phyloP scores from a whole-genome alignment of 495 filamentous ascomycete genomes.

The Oidiodendron maius region DNA sequence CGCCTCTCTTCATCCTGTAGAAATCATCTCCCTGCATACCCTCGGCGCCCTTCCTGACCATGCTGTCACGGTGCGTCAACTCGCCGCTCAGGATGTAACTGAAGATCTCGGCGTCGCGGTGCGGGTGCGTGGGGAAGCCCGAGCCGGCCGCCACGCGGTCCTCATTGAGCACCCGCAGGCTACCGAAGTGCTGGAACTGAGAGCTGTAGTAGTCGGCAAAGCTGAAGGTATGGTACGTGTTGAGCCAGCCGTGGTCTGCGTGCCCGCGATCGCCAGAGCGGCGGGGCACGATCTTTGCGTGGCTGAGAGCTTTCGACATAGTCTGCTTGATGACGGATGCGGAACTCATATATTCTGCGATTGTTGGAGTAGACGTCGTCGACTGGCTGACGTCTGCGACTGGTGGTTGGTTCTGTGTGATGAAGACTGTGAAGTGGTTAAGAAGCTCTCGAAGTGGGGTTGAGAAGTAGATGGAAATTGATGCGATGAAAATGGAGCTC shows the following conservation, averaged over 20 bases:
- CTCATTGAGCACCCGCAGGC: slow-evolving; percentile 75
- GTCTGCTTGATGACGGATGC: slow-evolving; percentile 22
- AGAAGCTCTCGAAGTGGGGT: slow-evolving; percentile 22
- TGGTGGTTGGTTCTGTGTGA: neutral
- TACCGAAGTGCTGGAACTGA: slow-evolving; percentile 55
- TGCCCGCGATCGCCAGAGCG: slow-evolving; percentile 60
- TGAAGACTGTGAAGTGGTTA: slow-evolving; percentile 12
- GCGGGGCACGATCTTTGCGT: slow-evolving; percentile 59
- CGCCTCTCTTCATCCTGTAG: slow-evolving; percentile 66
- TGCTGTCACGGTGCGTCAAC: slow-evolving; percentile 74
- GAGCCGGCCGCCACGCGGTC: slow-evolving; percentile 62
- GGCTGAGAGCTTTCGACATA: slow-evolving; percentile 50
- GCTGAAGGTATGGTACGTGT: slow-evolving; percentile 77
- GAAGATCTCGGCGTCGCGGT: slow-evolving; percentile 81
- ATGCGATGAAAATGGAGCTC: slow-evolving; percentile 20
- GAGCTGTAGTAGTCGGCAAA: slow-evolving; percentile 72
- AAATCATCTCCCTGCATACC: slow-evolving; percentile 48
- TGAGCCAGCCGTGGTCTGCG: slow-evolving; percentile 76
- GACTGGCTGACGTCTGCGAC: neutral
- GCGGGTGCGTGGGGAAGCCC: slow-evolving; percentile 76
- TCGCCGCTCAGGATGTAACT: slow-evolving; percentile 74
- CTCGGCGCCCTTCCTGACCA: slow-evolving; percentile 52
- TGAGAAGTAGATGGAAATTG: slow-evolving; percentile 22
- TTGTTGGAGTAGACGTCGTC: slow-evolving; percentile 4
- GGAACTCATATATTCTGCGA: slow-evolving; percentile 12